Percentiles rank a stretch among this genome's conserved stretches.
Evolutionary conservation across 305 asterid genomes (phyloP).

Genomic region (Solanum hybrid): DNA sequence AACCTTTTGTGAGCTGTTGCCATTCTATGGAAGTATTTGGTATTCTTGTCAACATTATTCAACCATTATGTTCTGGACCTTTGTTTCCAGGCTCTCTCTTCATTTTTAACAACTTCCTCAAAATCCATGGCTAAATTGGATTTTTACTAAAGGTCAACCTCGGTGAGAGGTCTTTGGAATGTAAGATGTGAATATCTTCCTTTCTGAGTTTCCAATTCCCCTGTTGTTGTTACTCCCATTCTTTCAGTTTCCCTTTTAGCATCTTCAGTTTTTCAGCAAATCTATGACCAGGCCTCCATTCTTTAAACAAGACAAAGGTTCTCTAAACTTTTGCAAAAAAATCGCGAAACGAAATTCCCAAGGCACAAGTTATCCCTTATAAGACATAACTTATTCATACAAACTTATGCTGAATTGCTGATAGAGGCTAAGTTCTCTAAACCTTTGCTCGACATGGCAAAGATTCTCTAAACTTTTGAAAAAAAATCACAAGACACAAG

Average conservation of each 20-base stretch:
- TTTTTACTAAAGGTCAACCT: not conserved
- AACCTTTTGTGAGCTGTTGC: not conserved
- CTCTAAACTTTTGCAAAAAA: not conserved
- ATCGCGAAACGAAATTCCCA: not conserved
- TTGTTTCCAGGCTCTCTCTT: not conserved
- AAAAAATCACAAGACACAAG: not conserved
- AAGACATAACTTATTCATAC: not conserved
- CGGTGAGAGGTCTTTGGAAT: not conserved
- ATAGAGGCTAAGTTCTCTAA: not conserved
- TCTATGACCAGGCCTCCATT: not conserved
- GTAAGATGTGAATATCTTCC: not conserved
- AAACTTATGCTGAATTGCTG: not conserved
- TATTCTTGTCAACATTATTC: not conserved
- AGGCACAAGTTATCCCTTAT: not conserved
- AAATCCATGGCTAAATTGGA: not conserved
- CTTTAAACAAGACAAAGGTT: not conserved
- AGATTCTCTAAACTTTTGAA: not conserved
- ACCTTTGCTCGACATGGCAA: not conserved
- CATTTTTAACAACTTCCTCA: not conserved
- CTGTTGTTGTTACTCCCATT: not conserved
- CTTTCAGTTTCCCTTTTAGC: not conserved
- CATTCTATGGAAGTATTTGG: not conserved
- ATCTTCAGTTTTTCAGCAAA: not conserved
- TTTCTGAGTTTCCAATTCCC: not conserved
- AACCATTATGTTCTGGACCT: not conserved